These are phyloP conservation scores for Hirsutella thompsonii DNA, from an alignment of 2,329 filamentous ascomycete species.

Conservation along the genomic window DNA sequence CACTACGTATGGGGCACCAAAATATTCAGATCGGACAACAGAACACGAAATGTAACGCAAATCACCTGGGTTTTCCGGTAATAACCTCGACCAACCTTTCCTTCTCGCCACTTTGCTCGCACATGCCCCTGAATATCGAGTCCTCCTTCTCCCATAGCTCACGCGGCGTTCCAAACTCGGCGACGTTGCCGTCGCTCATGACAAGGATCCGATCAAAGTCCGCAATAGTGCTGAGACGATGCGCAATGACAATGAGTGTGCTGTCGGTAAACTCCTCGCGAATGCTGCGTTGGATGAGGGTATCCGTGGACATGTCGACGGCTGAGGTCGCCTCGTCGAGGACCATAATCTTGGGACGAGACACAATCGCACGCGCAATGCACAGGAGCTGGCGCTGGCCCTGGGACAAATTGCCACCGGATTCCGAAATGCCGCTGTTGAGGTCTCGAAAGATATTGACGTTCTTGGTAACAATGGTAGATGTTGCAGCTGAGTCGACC, in stretches of 20 bases:
- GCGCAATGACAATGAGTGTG: constrained; percentile 63
- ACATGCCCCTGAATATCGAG: constrained; percentile 50
- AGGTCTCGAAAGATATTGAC: constrained; percentile 54
- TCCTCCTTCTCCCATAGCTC: constrained; percentile 44
- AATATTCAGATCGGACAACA: too few species aligned
- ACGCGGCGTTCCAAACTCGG: constrained; percentile 53
- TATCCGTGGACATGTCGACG: constrained; percentile 66
- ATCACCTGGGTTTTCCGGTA: constrained; percentile 11
- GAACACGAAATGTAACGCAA: too few species aligned
- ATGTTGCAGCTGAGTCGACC: constrained; percentile 16
- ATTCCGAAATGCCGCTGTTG: constrained; percentile 52
- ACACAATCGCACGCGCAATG: constrained; percentile 59
- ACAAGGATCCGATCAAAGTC: constrained; percentile 67
- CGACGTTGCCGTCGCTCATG: constrained; percentile 51
- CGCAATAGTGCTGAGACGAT: constrained; percentile 62
- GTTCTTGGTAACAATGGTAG: constrained; percentile 31
- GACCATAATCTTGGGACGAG: constrained; percentile 63
- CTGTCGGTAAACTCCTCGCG: constrained; percentile 56
- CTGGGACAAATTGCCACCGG: constrained; percentile 62
- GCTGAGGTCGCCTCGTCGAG: constrained; percentile 70
- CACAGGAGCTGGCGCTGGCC: constrained; percentile 67
- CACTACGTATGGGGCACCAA: too few species aligned
- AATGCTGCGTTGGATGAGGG: constrained; percentile 60
- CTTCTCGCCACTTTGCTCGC: constrained; percentile 46
- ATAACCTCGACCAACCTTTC: constrained; percentile 37